Evolutionary conservation across 139 green algal genomes (phyloP).

Genomic region (Chlorella sp.): DNA sequence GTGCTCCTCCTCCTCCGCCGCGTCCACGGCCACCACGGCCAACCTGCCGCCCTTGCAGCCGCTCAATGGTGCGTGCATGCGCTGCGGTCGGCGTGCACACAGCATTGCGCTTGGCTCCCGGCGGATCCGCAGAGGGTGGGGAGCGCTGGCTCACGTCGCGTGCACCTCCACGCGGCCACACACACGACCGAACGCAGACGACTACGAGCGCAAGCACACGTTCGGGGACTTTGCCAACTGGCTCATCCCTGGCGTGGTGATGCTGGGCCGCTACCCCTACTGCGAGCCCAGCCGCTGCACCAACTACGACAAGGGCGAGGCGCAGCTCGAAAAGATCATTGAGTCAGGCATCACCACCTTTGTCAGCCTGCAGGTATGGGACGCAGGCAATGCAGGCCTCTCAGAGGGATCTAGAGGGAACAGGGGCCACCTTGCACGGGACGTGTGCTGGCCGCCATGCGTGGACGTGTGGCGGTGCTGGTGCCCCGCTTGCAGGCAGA

Average conservation of each 20-base stretch:
- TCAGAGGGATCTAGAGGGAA: neutral
- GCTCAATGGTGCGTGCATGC: neutral
- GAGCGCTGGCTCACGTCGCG: neutral
- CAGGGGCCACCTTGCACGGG: no score
- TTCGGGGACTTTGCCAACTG: constrained; percentile 79
- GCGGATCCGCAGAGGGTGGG: neutral
- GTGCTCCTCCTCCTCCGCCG: no score
- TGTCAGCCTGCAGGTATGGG: constrained; percentile 65
- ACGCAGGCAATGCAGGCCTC: neutral
- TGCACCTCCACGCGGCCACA: neutral
- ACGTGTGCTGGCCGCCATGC: no score
- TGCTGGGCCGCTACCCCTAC: constrained; percentile 81
- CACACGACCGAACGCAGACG: neutral
- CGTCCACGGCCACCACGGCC: no score
- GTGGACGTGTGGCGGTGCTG: neutral
- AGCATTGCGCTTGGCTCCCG: neutral
- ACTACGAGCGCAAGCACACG: constrained; percentile 9
- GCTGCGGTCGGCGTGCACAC: no score
- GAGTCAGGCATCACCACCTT: constrained; percentile 67
- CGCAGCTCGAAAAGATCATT: constrained; percentile 60
- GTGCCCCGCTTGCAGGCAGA: constrained; percentile 49
- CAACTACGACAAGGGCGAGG: constrained; percentile 44
- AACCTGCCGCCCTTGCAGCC: neutral
- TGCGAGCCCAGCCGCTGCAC: constrained; percentile 67
- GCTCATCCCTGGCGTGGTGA: constrained; percentile 67